These are phyloP conservation scores for Babesia microti DNA, from an alignment of 169 alveolate genomes.

Conservation along the genomic window DNA sequence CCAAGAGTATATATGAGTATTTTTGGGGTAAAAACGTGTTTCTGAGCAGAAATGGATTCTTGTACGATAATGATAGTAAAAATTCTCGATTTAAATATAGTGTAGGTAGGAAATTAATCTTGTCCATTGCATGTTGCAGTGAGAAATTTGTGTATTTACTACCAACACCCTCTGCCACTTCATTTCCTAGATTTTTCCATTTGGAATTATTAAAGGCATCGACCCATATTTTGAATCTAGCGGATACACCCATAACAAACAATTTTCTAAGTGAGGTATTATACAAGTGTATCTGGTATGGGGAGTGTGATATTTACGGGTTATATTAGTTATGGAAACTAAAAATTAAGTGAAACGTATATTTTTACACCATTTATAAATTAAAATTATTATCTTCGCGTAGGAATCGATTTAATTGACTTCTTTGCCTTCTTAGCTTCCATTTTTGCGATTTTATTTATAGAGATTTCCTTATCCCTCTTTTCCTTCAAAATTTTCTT, in stretches of 20 bases:
- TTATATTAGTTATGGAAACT: conserved; percentile 1
- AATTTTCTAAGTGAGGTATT: background rate
- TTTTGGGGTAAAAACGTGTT: no score
- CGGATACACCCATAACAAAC: background rate
- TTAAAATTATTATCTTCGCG: background rate
- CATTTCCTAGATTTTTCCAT: conserved; percentile 45
- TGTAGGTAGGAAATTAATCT: conserved; percentile 44
- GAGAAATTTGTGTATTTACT: conserved; percentile 50
- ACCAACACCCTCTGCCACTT: conserved; percentile 46
- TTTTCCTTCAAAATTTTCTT: conserved; percentile 18
- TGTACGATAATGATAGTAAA: conserved; percentile 15
- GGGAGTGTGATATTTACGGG: background rate
- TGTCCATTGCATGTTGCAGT: conserved; percentile 47
- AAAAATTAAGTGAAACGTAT: background rate
- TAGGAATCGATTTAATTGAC: conserved; percentile 25
- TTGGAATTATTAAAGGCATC: conserved; percentile 16
- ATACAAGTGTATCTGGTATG: background rate
- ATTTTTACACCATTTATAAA: background rate
- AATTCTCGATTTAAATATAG: conserved; percentile 28
- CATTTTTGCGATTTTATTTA: no score
- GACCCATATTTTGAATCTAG: conserved; percentile 18
- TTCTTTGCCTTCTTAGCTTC: conserved; percentile 15
- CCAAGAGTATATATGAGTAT: no score
- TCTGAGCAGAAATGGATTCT: conserved; percentile 41
- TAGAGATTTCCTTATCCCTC: conserved; percentile 11